A percentile compares a stretch with the other conserved stretches of the same genome.
Evolutionary conservation across 2,329 filamentous ascomycete genomes (phyloP).

Genomic region (Cercospora sp.): DNA sequence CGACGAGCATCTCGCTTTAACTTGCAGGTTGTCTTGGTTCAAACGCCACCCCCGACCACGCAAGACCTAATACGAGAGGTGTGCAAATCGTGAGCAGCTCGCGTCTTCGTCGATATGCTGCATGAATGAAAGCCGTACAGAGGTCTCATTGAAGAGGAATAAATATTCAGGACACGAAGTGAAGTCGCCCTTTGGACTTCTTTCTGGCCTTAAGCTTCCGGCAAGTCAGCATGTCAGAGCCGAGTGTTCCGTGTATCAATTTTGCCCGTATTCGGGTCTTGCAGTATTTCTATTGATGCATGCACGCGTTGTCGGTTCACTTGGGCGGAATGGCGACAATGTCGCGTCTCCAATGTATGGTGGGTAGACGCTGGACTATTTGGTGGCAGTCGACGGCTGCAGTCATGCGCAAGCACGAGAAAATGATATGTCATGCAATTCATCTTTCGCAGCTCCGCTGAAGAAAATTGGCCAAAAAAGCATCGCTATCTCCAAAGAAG

Average conservation of each 20-base stretch:
- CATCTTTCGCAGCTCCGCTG: neutral
- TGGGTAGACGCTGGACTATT: neutral
- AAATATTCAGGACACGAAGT: neutral
- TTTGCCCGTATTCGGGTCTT: neutral
- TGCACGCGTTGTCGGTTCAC: neutral
- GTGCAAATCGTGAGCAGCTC: neutral
- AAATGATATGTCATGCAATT: neutral
- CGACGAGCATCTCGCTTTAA: neutral
- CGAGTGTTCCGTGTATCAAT: neutral
- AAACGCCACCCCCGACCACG: neutral
- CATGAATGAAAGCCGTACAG: neutral
- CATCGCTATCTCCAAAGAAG: neutral
- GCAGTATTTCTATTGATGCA: neutral
- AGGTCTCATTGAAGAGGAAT: neutral
- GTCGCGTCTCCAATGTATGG: neutral
- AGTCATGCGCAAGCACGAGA: neutral
- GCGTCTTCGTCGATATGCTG: neutral
- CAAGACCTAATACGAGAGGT: neutral
- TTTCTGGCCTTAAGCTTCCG: neutral
- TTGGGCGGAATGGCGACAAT: neutral
- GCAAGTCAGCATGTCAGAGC: neutral
- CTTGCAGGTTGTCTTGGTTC: neutral
- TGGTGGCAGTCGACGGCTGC: neutral
- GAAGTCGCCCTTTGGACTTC: neutral
- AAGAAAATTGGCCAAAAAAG: neutral